Percentiles rank a stretch among this genome's conserved stretches.
Conservation (phyloP, 192 early-diverging fungal species). For the Coemansia sp. region DNA sequence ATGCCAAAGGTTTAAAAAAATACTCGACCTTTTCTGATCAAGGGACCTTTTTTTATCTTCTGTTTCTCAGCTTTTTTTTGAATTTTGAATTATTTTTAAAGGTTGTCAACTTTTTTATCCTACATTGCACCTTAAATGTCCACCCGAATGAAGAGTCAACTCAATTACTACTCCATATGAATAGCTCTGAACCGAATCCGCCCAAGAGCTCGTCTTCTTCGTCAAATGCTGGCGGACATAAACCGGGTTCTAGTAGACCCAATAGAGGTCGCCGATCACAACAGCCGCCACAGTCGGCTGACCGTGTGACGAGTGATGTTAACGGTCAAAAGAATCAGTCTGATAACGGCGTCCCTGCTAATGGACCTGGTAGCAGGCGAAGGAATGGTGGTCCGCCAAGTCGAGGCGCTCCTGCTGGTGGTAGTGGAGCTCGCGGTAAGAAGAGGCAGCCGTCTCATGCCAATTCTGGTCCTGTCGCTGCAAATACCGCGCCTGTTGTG, state of each 20-base stretch:
- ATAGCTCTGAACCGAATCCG: slow-evolving; percentile 10
- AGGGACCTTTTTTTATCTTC: not conserved
- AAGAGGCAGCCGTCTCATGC: not conserved
- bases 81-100: not conserved
- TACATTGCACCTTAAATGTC: slow-evolving; percentile 9
- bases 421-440: not conserved
- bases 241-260: not conserved
- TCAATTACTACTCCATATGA: not conserved
- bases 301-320: not conserved
- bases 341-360: not conserved
- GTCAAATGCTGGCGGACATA: not conserved
- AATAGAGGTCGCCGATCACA: not conserved
- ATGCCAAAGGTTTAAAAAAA: slow-evolving; percentile 24
- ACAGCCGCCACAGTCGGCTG: not conserved
- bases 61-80: not conserved
- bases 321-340: not conserved
- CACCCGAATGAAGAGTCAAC: not conserved
- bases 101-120: not conserved
- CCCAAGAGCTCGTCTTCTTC: not conserved
- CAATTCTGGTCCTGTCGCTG: not conserved
- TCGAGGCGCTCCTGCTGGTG: not conserved
- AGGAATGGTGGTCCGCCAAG: not conserved
- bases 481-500: slow-evolving; percentile 3
- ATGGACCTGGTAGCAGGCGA: not conserved
- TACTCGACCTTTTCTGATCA: no score